Conservation (phyloP, 352 stramenopile species). For the Pilasporangium apinafurcum region DNA sequence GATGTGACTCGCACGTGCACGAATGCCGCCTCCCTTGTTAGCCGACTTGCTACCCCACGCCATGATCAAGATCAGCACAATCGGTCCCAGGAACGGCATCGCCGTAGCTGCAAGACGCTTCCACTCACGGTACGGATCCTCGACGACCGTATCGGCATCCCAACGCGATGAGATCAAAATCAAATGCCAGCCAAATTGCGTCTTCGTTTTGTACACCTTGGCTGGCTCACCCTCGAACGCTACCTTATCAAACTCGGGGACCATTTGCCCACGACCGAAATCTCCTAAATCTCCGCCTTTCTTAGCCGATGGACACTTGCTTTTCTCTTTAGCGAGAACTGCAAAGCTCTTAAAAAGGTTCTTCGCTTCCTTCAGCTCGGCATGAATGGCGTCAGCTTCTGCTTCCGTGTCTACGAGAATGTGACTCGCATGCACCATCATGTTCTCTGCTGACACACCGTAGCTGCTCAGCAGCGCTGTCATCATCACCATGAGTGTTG, state of each 20-base stretch:
- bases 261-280: constrained; percentile 73
- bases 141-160: constrained; percentile 21
- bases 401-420: constrained; percentile 74
- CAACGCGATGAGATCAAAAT: constrained; percentile 49
- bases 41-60: constrained; percentile 18
- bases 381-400: constrained; percentile 49
- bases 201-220: constrained; percentile 79
- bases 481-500: constrained; percentile 4
- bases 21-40: constrained; percentile 18
- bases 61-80: constrained; percentile 54
- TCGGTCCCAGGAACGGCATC: constrained; percentile 42
- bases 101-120: constrained; percentile 28
- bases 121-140: constrained; percentile 25
- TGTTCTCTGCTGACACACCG: not conserved
- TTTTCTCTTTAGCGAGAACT: constrained; percentile 60
- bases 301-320: constrained; percentile 60
- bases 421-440: constrained; percentile 64
- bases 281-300: constrained; percentile 67
- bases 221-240: constrained; percentile 64
- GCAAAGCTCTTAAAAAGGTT: constrained; percentile 61
- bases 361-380: constrained; percentile 33
- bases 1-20: constrained; percentile 72
- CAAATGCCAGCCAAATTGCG: constrained; percentile 70
- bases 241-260: constrained; percentile 66
- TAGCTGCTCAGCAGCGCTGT: constrained; percentile 5